These are phyloP conservation scores for Lactifluus volemus DNA, from an alignment of 768 basidiomycete genomes.

Conservation along the genomic window DNA sequence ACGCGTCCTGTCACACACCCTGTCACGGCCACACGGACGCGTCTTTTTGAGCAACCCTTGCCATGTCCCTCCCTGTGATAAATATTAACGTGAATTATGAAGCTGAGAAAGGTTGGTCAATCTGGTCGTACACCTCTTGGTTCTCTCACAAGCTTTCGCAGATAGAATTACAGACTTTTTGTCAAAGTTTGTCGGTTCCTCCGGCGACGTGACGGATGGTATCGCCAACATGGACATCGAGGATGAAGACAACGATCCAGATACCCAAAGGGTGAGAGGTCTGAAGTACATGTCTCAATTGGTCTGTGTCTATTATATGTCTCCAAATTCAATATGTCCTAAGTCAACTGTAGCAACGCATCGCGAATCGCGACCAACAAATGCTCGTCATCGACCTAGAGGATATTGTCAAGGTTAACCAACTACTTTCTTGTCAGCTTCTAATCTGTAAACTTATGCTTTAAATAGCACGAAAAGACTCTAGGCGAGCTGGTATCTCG, in stretches of 20 bases:
- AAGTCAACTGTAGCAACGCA: constrained; percentile 54
- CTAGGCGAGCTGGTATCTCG: constrained; percentile 67
- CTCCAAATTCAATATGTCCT: constrained; percentile 3
- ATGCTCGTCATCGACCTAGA: constrained; percentile 85
- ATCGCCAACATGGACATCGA: constrained; percentile 66
- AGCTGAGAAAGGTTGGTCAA: constrained; percentile 53
- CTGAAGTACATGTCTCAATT: constrained; percentile 80
- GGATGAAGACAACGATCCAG: constrained; percentile 34
- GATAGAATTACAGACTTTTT: constrained; percentile 66
- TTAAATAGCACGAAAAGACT: constrained; percentile 56
- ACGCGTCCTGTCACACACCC: constrained; percentile 10
- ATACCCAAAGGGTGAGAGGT: constrained; percentile 30
- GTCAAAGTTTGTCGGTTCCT: constrained; percentile 51
- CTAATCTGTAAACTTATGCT: neutral
- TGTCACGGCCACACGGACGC: constrained; percentile 12
- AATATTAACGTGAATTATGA: constrained; percentile 58
- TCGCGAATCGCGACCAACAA: constrained; percentile 90
- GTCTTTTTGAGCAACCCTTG: constrained; percentile 22
- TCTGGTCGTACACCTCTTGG: neutral
- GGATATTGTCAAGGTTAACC: constrained; percentile 65
- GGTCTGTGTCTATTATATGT: constrained; percentile 36
- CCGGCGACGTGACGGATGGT: constrained; percentile 57
- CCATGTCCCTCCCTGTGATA: constrained; percentile 60
- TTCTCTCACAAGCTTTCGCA: constrained; percentile 23
- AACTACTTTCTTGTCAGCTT: neutral